Base-by-base conservation (phyloP, 352 stramenopile species). In the Phytophthora cactorum region DNA sequence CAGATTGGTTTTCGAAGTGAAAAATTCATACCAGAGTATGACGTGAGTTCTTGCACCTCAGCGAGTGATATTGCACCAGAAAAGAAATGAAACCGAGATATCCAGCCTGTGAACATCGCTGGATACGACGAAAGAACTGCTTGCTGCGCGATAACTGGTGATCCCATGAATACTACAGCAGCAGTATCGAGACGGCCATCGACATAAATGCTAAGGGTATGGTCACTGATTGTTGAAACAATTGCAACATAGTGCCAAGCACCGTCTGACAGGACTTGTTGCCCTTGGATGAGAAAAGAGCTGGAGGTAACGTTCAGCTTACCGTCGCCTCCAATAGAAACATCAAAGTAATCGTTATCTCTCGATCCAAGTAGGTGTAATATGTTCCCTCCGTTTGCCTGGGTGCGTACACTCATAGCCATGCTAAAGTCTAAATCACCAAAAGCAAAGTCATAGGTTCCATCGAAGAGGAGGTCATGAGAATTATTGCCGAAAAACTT, bases 1-100 rank as follows among this genome's bases (percentile, higher is more conserved):
- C 11, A 27, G 1, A 5, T 31, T 43, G 7, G 9, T 57, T 4
- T 14, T 25, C 15, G 12, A 49, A 8, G 6, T 6, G 7, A 58
- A 9, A 41, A 3, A 28, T 38, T 59, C 51, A 27, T 72, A 89
- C 81, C 81, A 61, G 78, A 80, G 27, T 79, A 83, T 22, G 73
- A 67, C 22, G 66, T 22, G 3, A 88, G 66, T 38, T 78, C 66
- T 36, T 72, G 28, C 2, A 88, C 52, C 67, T 90, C 70, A 25
- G 67, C 29, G 9, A 51, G 9, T 1, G 77, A 72, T 12, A 90
- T 71, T 14, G 70, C 67, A 12, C 59, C 72, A 25, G 75, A 29
- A 49, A 86, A 77, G 38, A 71, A 90, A 14, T 85, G 75, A 52
- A 88, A 77, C 1, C 70, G 64, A 4, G 70, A 63, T 15, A 90